Evolutionary conservation across 2,329 filamentous ascomycete species (phyloP).

Genomic region (Fusarium buxicola): DNA sequence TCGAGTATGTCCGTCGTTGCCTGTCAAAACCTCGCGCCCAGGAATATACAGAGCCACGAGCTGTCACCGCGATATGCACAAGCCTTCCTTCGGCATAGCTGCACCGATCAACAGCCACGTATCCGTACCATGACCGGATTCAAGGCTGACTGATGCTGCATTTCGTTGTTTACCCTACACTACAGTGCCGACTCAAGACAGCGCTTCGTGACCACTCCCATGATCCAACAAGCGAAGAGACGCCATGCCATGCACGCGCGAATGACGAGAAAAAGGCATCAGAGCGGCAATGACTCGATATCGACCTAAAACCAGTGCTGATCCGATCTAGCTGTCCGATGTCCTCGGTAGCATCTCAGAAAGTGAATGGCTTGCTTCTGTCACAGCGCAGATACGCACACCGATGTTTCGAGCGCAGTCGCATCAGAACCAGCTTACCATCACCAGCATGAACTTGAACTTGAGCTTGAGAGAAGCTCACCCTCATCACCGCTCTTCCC

Average conservation of each 20-base stretch:
- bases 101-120: background rate
- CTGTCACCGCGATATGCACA: background rate
- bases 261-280: constrained; percentile 8
- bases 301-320: constrained; percentile 11
- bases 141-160: background rate
- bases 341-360: background rate
- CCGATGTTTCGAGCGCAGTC: constrained; percentile 33
- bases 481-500: constrained; percentile 25
- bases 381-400: constrained; percentile 28
- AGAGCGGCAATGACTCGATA: constrained; percentile 2
- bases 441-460: constrained; percentile 9
- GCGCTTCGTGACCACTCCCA: constrained; percentile 4
- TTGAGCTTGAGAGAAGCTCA: constrained; percentile 10
- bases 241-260: constrained; percentile 12
- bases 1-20: too few species aligned
- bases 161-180: constrained; percentile 16
- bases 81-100: background rate
- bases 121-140: background rate
- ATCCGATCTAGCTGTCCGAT: background rate
- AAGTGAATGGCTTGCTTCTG: constrained; percentile 12
- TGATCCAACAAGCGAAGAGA: constrained; percentile 3
- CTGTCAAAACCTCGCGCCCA: too few species aligned
- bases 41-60: too few species aligned
- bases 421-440: constrained; percentile 14
- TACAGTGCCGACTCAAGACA: constrained; percentile 10